phyloP scores from a whole-genome alignment of 768 basidiomycete species.

The Coprinopsis strossmayeri region DNA sequence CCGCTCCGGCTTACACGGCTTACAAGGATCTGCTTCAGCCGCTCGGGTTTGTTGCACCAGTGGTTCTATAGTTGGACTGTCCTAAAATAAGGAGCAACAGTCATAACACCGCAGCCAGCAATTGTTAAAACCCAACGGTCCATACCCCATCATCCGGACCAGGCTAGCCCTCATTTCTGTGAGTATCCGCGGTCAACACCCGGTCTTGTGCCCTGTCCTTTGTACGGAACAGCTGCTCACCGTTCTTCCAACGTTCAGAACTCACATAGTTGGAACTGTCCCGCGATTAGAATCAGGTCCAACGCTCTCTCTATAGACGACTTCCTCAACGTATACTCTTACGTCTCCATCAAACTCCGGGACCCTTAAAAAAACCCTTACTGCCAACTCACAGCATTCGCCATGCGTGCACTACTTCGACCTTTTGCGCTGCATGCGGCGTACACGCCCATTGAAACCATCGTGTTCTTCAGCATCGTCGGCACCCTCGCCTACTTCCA shows the following conservation, averaged over 20 bases:
- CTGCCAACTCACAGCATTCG: not conserved
- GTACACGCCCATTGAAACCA: slow-evolving; percentile 79
- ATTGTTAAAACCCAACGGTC: slow-evolving; percentile 2
- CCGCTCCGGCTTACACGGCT: not conserved
- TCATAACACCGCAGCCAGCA: not conserved
- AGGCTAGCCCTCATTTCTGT: not conserved
- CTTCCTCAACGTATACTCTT: not conserved
- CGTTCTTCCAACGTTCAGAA: not conserved
- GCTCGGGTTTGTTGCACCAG: not conserved
- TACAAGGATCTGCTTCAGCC: not conserved
- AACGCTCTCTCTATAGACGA: not conserved
- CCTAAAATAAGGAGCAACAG: not conserved
- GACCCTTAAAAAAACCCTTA: not conserved
- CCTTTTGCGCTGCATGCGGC: slow-evolving; percentile 70
- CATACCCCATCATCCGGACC: not conserved
- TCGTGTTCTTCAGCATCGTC: slow-evolving; percentile 83
- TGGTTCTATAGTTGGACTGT: not conserved
- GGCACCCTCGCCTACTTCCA: slow-evolving; percentile 96
- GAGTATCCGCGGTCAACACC: not conserved
- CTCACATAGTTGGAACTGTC: not conserved
- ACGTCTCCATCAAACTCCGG: not conserved
- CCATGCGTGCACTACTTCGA: slow-evolving; percentile 54
- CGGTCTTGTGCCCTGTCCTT: too few relatives aligned
- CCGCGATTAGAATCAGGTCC: not conserved
- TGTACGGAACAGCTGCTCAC: not conserved